Base-by-base conservation (phyloP, 2,329 filamentous ascomycete genomes). In the Trichophyton mentagrophytes region DNA sequence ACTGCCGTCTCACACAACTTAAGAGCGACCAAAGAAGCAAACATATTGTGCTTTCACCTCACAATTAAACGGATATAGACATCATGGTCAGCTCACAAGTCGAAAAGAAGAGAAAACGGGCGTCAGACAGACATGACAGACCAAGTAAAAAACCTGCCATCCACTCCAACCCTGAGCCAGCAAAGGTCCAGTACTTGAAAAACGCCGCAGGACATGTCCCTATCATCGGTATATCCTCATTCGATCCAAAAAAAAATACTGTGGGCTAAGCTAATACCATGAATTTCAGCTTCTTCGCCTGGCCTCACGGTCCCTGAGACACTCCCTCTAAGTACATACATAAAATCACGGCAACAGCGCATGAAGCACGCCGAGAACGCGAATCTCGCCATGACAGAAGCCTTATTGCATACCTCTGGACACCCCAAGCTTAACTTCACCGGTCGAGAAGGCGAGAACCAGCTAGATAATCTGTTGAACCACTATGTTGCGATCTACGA, bases 401-500 rank as follows among this genome's bases (percentile, higher is more conserved):
- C 85, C 5, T 76, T 85, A 40, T 76, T 85, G 8, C 82, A 85
- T 63, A 83, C 83, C 4, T 83, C 82, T 27, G 74, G 79, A 57
- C 83, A 86, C 64, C 75, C 80, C 13, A 81, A 79, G 59, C 76
- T 86, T 59, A 82, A 85, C 70, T 85, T 84, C 66, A 76, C 77
- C 20, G 83, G 80, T 22, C 74, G 74, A 40, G 76, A 78, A 66
- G 73, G 73, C 30, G 76, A 78, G 62, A 78, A 81, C 60, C 73
- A 76, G 46, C 74, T 78, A 57, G 78, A 83, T 61, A 77, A 76
- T 33, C 72, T 79, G 62, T 69, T 82, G 61, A 80, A 80, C 65
- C 82, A 86, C 71, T 86, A 85, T 65, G 70, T 85, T 62, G 83
- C 80, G 58, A 74, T 86, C 49, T 83, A 79, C 65, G 82, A 86